These are phyloP conservation scores for Hygrophila difformis DNA, from an alignment of 257 asterid genomes.

Conservation along the genomic window DNA sequence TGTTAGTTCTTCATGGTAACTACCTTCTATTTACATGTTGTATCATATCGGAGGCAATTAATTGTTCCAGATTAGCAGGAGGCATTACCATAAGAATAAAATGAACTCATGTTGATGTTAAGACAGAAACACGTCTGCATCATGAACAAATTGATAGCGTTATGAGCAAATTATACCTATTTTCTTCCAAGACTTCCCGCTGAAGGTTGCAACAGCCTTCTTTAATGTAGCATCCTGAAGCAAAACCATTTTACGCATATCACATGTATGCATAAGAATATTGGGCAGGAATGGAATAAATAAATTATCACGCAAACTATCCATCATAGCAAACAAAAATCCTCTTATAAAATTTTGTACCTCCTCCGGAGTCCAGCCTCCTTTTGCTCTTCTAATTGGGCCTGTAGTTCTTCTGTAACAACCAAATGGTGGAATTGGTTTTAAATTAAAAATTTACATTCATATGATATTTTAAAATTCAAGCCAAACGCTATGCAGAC, in stretches of 20 bases:
- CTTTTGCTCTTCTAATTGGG: slow-evolving; percentile 98
- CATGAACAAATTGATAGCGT: slow-evolving; percentile 2
- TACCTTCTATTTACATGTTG: too few species aligned
- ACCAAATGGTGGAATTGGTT: slow-evolving; percentile 11
- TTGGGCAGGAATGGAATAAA: slow-evolving; percentile 2
- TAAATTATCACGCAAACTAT: too few species aligned
- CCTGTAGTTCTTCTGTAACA: slow-evolving; percentile 84
- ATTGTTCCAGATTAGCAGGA: too few species aligned
- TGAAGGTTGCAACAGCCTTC: slow-evolving; percentile 65
- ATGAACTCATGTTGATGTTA: too few species aligned
- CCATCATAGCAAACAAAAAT: slow-evolving; percentile 12
- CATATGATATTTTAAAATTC: neutral
- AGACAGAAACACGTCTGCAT: slow-evolving; percentile 1
- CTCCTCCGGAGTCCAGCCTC: slow-evolving; percentile 99
- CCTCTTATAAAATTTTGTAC: slow-evolving; percentile 23
- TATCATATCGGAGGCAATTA: too few species aligned
- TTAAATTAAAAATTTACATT: slow-evolving; percentile 8
- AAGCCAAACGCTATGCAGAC: slow-evolving; percentile 8
- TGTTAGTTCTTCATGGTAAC: too few species aligned
- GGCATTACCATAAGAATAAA: too few species aligned
- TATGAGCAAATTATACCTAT: slow-evolving; percentile 46
- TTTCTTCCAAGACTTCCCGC: slow-evolving; percentile 94
- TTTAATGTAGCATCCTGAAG: slow-evolving; percentile 69
- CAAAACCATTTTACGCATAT: slow-evolving; percentile 13
- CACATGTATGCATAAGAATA: slow-evolving; percentile 2